Base-by-base conservation (phyloP, 163 green algal species). In the Chlorella variabilis region DNA sequence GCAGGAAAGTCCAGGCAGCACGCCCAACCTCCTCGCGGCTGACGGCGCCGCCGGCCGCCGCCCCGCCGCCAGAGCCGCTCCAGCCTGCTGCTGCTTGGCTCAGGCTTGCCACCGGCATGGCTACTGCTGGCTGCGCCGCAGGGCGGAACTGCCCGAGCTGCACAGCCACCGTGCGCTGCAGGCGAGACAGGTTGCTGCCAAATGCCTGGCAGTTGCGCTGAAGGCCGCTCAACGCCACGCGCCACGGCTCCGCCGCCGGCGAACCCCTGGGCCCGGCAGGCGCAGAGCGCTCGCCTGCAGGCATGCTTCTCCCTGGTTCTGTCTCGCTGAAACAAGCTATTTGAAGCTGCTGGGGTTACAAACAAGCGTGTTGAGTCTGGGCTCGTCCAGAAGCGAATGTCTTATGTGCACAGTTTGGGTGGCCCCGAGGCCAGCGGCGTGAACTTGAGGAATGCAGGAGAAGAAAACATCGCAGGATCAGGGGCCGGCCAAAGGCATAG, bases 1-100 rank as follows among this genome's bases (percentile, higher is more conserved):
- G 95, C 83, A 98, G 89, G 27, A 98, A 87, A 15, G 90, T 94
- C 95, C 95, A 98, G 2, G 95, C 97, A 3, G 92, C 89, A 1
- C 94, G 81, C 5, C 94, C 94, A 42, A 98, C 80, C 66, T 95
- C 91, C 51, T 96, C 92, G 20, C 86, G 87, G 8, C 58, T 87
- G 8, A 88, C 34, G 13, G 23, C 25, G 4, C 73, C 73, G 0
- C 23, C 56, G 23, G 15, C 4, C n/a, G 39, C 25, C 18, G 38
- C 17, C 6, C 6, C n/a, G 36, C 42, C 45, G 71, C 73, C 45
- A n/a, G 27, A n/a, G 8, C 38, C 38, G 21, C 31, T 42, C 9
- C 73, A 20, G 54, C 51, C 27, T 21, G 36, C 54, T 25, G 73
- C 56, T 15, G 51, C 20, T 5, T 36, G 39, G n/a, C 73, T 80